phyloP scores from a whole-genome alignment of 2,329 filamentous ascomycete genomes.

The Phaeosphaeriaceae sp. region DNA sequence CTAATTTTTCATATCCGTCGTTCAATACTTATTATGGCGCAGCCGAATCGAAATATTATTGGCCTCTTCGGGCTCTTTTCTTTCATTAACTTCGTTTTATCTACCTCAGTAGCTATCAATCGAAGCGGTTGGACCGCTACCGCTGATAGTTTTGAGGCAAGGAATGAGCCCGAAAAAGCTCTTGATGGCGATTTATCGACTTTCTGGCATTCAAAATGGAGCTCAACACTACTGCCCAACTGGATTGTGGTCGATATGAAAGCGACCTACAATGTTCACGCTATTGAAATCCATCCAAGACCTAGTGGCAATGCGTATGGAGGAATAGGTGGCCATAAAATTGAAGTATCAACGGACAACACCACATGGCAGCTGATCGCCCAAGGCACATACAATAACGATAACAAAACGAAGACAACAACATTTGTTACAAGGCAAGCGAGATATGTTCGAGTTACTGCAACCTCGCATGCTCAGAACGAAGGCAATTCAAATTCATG shows the following conservation, averaged over 20 bases:
- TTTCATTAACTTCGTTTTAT: slow-evolving; percentile 4
- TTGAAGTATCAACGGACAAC: slow-evolving; percentile 41
- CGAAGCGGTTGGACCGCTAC: slow-evolving; percentile 34
- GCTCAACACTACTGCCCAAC: slow-evolving; percentile 34
- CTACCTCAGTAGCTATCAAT: slow-evolving; percentile 23
- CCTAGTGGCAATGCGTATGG: slow-evolving; percentile 43
- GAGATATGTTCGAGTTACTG: slow-evolving; percentile 33
- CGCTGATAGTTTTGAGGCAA: slow-evolving; percentile 31
- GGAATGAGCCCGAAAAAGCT: slow-evolving; percentile 31
- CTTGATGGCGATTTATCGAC: slow-evolving; percentile 40
- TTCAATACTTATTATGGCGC: too few species aligned
- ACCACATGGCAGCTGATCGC: slow-evolving; percentile 32
- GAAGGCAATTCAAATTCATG: slow-evolving; percentile 25
- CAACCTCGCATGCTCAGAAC: slow-evolving; percentile 29
- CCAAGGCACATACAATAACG: slow-evolving; percentile 34
- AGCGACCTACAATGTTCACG: slow-evolving; percentile 34
- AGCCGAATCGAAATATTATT: too few species aligned
- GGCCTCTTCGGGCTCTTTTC: background rate
- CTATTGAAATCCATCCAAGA: slow-evolving; percentile 40
- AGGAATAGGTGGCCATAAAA: slow-evolving; percentile 44
- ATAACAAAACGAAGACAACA: slow-evolving; percentile 29
- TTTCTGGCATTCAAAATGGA: slow-evolving; percentile 45
- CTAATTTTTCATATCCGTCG: too few species aligned
- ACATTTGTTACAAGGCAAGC: slow-evolving; percentile 28
- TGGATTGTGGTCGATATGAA: slow-evolving; percentile 45